Conservation (phyloP, 2,329 filamentous ascomycete species). For the Colletotrichum salicis region DNA sequence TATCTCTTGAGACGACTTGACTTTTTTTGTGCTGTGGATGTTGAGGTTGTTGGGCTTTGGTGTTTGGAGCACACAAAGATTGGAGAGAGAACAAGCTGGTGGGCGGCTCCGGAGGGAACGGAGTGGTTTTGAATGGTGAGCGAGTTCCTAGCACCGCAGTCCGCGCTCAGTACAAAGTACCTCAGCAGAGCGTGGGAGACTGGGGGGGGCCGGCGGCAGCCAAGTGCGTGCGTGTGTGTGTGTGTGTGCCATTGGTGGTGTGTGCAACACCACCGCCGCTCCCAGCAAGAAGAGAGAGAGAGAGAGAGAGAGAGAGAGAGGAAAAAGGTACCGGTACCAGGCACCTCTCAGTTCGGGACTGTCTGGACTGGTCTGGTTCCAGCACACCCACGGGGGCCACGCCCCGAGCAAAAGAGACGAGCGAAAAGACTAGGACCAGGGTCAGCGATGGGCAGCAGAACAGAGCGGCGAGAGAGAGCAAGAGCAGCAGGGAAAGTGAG, state of each 20-base stretch:
- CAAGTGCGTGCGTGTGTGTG: not conserved
- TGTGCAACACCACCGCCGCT: constrained; percentile 7
- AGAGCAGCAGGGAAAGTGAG: not conserved
- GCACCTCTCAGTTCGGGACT: constrained; percentile 9
- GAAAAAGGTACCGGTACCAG: constrained; percentile 32
- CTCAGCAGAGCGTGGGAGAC: not conserved
- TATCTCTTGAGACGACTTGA: not conserved
- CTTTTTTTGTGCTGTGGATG: not conserved
- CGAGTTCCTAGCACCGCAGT: constrained; percentile 19
- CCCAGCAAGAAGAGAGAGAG: constrained; percentile 16
- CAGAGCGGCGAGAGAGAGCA: not conserved
- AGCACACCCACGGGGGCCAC: not conserved
- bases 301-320: no score
- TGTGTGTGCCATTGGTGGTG: not conserved
- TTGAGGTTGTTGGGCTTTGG: constrained; percentile 26
- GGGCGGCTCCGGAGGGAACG: constrained; percentile 34
- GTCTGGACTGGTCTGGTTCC: not conserved
- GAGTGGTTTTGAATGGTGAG: constrained; percentile 37
- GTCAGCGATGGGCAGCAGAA: not conserved
- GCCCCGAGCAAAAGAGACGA: not conserved
- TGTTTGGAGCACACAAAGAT: constrained; percentile 36
- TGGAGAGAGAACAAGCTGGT: constrained; percentile 19
- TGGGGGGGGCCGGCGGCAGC: not conserved
- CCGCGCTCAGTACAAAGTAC: not conserved
- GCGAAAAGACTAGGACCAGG: constrained; percentile 12